Conservation (phyloP, 2,329 filamentous ascomycete species). For the Macrophomina tecta region DNA sequence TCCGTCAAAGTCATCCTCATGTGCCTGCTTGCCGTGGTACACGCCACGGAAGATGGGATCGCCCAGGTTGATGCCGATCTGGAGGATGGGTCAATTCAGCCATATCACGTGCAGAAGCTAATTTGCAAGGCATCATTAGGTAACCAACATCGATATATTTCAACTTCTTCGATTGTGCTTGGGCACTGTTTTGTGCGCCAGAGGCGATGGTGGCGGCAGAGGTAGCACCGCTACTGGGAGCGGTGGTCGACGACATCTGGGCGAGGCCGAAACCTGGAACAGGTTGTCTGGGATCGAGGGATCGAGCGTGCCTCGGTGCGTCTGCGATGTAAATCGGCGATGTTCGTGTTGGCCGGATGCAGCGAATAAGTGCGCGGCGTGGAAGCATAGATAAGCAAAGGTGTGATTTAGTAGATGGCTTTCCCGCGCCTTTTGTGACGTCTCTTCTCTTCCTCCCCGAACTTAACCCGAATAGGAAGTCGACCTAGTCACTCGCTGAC, state of each 20-base stretch:
- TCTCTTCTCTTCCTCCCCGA: neutral
- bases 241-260: slow-evolving; percentile 4
- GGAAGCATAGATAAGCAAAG: slow-evolving; percentile 10
- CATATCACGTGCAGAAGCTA: slow-evolving; percentile 1
- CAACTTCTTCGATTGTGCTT: slow-evolving; percentile 7
- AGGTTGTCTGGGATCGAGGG: neutral
- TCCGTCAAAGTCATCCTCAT: slow-evolving; percentile 74
- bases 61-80: slow-evolving; percentile 93
- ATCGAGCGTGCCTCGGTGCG: neutral
- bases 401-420: neutral
- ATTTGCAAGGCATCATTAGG: neutral
- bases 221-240: slow-evolving; percentile 1
- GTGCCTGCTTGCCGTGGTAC: slow-evolving; percentile 80
- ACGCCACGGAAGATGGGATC: slow-evolving; percentile 87
- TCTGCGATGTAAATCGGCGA: neutral
- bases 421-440: slow-evolving; percentile 13
- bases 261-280: neutral
- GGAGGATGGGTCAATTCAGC: slow-evolving; percentile 3
- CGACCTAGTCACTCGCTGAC: neutral
- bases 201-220: neutral
- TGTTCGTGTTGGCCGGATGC: neutral
- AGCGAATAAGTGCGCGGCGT: slow-evolving; percentile 7
- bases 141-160: slow-evolving; percentile 20
- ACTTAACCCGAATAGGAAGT: slow-evolving; percentile 24
- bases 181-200: neutral